These are phyloP conservation scores for Casaregolazyma lundiana DNA, from an alignment of 1,139 yeast genomes.

Conservation along the genomic window DNA sequence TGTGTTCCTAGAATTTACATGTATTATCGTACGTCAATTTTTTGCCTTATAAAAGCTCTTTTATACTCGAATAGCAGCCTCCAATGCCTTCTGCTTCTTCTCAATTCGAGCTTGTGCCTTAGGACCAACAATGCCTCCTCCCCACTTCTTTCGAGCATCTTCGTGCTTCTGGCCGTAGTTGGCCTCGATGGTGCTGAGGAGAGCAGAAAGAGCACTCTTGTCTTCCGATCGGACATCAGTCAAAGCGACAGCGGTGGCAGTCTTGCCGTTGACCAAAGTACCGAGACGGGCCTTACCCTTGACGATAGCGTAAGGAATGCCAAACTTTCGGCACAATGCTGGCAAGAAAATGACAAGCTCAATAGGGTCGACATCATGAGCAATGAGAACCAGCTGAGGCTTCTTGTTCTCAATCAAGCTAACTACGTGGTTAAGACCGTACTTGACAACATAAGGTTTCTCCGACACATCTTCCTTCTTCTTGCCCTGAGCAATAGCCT, in stretches of 20 bases:
- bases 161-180: constrained; percentile 92
- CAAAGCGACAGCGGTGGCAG: constrained; percentile 93
- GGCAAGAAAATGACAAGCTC: constrained; percentile 95
- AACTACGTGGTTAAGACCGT: constrained; percentile 98
- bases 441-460: constrained; percentile 93
- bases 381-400: constrained; percentile 93
- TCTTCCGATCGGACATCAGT: constrained; percentile 93
- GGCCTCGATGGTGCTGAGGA: constrained; percentile 86
- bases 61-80: constrained; percentile 42
- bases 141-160: constrained; percentile 97
- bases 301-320: constrained; percentile 97
- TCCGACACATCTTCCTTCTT: constrained; percentile 91
- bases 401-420: constrained; percentile 96
- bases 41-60: constrained; percentile 3
- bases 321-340: constrained; percentile 98
- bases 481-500: constrained; percentile 97
- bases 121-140: constrained; percentile 97
- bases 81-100: constrained; percentile 50
- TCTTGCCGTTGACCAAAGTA: constrained; percentile 94
- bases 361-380: constrained; percentile 98
- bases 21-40: neutral
- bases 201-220: constrained; percentile 88
- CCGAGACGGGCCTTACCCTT: constrained; percentile 99
- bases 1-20: neutral
- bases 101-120: constrained; percentile 77